Conservation (phyloP, 1,139 yeast genomes). For the Saccharomyces hybrid region DNA sequence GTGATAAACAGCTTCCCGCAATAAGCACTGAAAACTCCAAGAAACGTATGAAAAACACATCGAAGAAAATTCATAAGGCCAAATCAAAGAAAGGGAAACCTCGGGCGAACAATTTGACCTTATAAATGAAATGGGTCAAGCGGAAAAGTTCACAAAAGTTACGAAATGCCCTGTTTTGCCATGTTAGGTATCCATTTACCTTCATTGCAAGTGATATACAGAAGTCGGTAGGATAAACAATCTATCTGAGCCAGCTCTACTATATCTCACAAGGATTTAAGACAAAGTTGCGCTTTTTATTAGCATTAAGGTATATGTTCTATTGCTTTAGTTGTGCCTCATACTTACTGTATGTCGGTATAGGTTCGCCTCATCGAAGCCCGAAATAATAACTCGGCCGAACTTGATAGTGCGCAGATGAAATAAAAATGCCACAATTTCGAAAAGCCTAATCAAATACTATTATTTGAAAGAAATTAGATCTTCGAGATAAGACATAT, state of each 20-base stretch:
- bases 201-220: not conserved
- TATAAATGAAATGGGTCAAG: not conserved
- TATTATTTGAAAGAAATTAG: not conserved
- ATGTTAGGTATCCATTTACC: not conserved
- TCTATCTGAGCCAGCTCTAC: not conserved
- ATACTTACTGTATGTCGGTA: not conserved
- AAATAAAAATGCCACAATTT: not conserved
- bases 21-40: not conserved
- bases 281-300: not conserved
- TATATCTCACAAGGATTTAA: not conserved
- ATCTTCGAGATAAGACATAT: not conserved
- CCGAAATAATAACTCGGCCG: not conserved
- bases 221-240: not conserved
- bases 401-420: not conserved
- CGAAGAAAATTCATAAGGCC: constrained; percentile 2
- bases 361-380: not conserved
- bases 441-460: not conserved
- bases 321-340: not conserved
- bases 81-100: constrained; percentile 2
- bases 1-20: not conserved
- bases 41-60: constrained; percentile 2
- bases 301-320: not conserved
- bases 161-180: not conserved
- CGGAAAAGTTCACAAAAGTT: not conserved
- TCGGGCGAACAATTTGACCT: not conserved